Evolutionary conservation across 352 stramenopile species (phyloP).

Genomic region (Globisporangium radiosum): DNA sequence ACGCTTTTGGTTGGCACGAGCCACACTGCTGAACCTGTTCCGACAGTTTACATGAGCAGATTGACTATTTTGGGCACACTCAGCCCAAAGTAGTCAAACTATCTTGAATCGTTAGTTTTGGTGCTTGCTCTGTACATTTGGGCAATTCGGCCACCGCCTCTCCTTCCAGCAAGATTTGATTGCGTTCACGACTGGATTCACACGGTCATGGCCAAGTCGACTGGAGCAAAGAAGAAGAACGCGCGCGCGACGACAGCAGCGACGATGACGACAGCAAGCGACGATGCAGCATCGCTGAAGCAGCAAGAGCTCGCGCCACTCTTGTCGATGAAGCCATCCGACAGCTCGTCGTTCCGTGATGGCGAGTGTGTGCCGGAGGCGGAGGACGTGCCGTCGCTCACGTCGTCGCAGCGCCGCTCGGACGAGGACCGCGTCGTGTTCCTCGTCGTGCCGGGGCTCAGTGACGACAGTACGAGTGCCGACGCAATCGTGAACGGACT

Average conservation of each 20-base stretch:
- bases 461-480: constrained; percentile 17
- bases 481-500: constrained; percentile 31
- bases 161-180: no score
- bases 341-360: constrained; percentile 20
- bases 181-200: not conserved
- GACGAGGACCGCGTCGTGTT: constrained; percentile 68
- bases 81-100: no score
- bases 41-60: no score
- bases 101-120: no score
- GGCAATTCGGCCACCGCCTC: no score
- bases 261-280: not conserved
- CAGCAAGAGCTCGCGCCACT: constrained; percentile 13
- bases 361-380: constrained; percentile 51
- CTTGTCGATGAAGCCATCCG: not conserved
- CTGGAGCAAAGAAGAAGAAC: not conserved
- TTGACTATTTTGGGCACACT: no score
- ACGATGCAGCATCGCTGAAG: not conserved
- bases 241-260: not conserved
- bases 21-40: no score
- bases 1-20: no score
- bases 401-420: constrained; percentile 39
- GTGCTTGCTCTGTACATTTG: no score
- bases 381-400: constrained; percentile 68
- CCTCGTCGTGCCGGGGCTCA: constrained; percentile 53
- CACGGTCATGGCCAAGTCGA: not conserved